Conservation (phyloP, 148 eudicot species). For the Heliamphora exappendiculata region DNA sequence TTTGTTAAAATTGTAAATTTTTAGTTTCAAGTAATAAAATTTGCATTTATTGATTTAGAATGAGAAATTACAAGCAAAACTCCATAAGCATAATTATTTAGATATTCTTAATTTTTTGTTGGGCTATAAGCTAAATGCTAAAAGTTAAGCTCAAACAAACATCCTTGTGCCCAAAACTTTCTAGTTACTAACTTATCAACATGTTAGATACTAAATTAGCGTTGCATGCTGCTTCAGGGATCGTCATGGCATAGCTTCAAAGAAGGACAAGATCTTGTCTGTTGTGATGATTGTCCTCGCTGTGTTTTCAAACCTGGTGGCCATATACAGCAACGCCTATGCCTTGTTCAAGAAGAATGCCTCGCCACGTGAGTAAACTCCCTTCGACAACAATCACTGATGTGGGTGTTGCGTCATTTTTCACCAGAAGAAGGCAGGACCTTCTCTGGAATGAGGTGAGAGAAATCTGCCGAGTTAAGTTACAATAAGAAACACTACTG, state of each 20-base stretch:
- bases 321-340: constrained; percentile 78
- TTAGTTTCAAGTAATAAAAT: too few relatives aligned
- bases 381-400: background rate
- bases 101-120: background rate
- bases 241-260: constrained; percentile 57
- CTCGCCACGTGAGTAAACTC: too few relatives aligned
- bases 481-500: background rate
- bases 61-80: background rate
- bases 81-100: background rate
- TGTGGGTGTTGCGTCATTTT: background rate
- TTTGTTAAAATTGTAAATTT: too few relatives aligned
- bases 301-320: constrained; percentile 62
- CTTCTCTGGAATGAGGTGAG: background rate
- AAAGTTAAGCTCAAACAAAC: too few relatives aligned
- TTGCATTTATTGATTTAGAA: background rate
- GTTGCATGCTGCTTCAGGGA: constrained; percentile 37
- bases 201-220: background rate
- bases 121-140: background rate
- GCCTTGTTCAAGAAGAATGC: constrained; percentile 44
- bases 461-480: background rate
- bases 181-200: background rate
- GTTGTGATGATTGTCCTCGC: constrained; percentile 70
- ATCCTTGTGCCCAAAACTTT: background rate
- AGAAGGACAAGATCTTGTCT: constrained; percentile 62
- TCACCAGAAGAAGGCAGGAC: background rate